Conservation (phyloP, 2,329 filamentous ascomycete species). For the Leptographium wingfieldii region DNA sequence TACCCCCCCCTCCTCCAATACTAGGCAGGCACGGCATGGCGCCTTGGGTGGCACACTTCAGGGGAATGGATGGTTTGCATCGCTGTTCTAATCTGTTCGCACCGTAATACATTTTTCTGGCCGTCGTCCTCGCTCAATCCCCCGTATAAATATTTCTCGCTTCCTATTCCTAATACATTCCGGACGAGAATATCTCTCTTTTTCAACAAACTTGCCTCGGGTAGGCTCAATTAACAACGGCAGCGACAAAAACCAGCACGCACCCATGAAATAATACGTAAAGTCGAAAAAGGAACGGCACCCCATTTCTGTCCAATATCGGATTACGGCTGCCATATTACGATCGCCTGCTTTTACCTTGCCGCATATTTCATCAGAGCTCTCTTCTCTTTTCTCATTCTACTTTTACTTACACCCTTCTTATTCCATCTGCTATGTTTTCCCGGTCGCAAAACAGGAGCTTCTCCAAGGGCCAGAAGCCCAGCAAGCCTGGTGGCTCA, state of each 20-base stretch:
- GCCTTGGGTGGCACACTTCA: not conserved
- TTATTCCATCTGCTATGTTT: slow-evolving; percentile 28
- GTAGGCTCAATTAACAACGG: not conserved
- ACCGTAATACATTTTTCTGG: not conserved
- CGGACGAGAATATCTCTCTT: not conserved
- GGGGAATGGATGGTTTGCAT: not conserved
- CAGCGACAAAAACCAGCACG: not conserved
- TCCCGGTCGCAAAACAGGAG: slow-evolving; percentile 34
- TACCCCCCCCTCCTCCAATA: not conserved
- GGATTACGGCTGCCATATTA: not conserved
- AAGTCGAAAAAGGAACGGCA: not conserved
- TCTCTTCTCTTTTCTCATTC: not conserved
- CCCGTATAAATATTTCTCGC: not conserved
- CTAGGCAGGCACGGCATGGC: not conserved
- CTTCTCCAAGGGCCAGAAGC: slow-evolving; percentile 40
- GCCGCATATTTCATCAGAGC: not conserved
- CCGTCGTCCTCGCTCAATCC: not conserved
- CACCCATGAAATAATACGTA: not conserved
- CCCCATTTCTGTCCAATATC: not conserved
- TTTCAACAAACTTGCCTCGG: not conserved
- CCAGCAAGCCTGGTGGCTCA: slow-evolving; percentile 37
- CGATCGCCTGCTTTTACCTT: not conserved
- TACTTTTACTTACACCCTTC: not conserved
- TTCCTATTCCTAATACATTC: not conserved
- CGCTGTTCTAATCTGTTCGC: not conserved